Base-by-base conservation (phyloP, 441 rosid genomes). In the Francoa sonchifolia region DNA sequence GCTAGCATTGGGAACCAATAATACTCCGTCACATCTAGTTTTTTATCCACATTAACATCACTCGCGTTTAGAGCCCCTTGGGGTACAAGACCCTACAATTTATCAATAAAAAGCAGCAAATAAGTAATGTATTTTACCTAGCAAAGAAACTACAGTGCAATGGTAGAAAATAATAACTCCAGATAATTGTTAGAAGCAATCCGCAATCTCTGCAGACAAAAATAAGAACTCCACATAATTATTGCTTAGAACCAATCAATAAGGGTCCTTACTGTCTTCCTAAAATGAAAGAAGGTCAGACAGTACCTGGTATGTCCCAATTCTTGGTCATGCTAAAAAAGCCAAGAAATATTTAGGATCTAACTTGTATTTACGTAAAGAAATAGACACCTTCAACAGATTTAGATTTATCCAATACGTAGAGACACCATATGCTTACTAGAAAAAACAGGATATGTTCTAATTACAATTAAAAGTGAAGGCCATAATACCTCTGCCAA, bases 1-100 rank as follows among this genome's bases (percentile, higher is more conserved):
- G 99, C 97, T 48, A 93, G 79, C 99, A 93, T 93, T 5, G 97
- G 99, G 71, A 74, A 88, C 99, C 99, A 93, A 62, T 77, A 93
- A 72, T 87, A 87, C 68, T 93, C 99, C 32, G 97, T 88, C 41
- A 93, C 78, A 61, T 93, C 99, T 60, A 79, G 58, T 33, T 65
- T 59, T 48, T 62, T 68, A 57, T 87, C 89, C 33, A 29, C 67
- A 53, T 52, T 67, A 52, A 37, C 49, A 58, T 77, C 75, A 21
- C 79, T 71, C 7, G 97, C 96, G 63, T 76, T 88, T 60, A 88
- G 58, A 44, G 86, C 82, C 30, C 99, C 94, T 30, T 97, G 97
- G 42, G 97, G 97, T 74, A 88, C 59, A 34, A 81, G 84, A 47
- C 99, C 99, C 99, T 93, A 34, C 50, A 51, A 65, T 63, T 37